Base-by-base conservation (phyloP, 2,329 filamentous ascomycete genomes). In the Penicillium sp. region DNA sequence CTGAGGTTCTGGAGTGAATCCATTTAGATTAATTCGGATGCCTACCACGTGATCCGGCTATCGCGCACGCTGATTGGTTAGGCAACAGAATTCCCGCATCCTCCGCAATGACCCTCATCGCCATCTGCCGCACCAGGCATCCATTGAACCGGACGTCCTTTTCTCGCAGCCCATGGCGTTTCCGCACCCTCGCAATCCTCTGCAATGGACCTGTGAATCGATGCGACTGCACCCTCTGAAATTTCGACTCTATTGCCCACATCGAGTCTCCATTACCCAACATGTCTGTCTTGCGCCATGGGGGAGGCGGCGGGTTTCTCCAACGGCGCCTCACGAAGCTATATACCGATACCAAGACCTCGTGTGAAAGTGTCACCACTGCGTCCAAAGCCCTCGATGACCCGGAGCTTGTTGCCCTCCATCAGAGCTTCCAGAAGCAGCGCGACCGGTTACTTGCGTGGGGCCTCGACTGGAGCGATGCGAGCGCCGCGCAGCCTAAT, bases 381-480 rank as follows among this genome's bases (percentile, higher is more conserved):
- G 68, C 64, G 45, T 71, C 61, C 50, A 75, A 62, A 61, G 72
- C 58, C 53, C 57, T 63, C 33, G 67, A 69, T 36, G 64, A 68
- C 35, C 75, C 73, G 22, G 75, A 79, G 39, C 68, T 77, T 9
- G 67, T 72, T 15, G 69, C 71, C 17, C 64, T 81, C 25, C 73
- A 80, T 48, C 71, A 72, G 41, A 77, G 76, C 50, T 78, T 78
- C 52, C 69, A 75, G 41, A 79, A 77, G 37, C 78, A 82, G 54
- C 77, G 79, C 54, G 77, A 82, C 56, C 66, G 79, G 13, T 64
- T 82, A 32, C 70, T 80, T 27, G 73, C 77, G 20, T 82, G 79
- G 79, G 79, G 78, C 31, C 62, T 81, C 41, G 76, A 80, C 56
- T 82, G 79, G 79, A 79, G 72, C 58, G 78, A 81, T 55, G 76